Evolutionary conservation across 148 eudicot species (phyloP).

Genomic region (Fallopia convolvulus): DNA sequence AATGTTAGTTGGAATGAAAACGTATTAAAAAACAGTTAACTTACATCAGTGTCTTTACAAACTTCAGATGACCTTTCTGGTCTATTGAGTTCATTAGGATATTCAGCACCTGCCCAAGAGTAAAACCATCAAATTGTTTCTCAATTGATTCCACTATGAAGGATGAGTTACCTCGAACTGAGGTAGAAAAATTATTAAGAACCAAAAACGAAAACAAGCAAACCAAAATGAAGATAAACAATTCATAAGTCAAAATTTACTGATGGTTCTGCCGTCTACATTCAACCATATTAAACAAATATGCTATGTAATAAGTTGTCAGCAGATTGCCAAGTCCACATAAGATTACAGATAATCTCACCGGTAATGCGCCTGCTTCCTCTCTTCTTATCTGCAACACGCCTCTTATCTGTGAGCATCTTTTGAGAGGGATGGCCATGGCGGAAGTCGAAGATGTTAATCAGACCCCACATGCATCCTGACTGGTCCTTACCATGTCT

Average conservation of each 20-base stretch:
- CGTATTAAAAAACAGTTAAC: slow-evolving; percentile 5
- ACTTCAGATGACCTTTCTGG: slow-evolving; percentile 24
- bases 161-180: not conserved
- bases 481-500: slow-evolving; percentile 53
- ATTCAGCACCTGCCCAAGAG: slow-evolving; percentile 34
- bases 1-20: not conserved
- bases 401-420: slow-evolving; percentile 58
- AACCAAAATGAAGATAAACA: not conserved
- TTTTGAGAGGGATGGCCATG: slow-evolving; percentile 58
- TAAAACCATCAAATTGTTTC: not conserved
- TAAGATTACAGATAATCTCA: slow-evolving; percentile 23
- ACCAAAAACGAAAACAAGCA: not conserved
- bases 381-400: slow-evolving; percentile 42
- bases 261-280: not conserved
- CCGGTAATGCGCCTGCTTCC: slow-evolving; percentile 44
- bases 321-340: not conserved
- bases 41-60: slow-evolving; percentile 30
- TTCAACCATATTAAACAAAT: not conserved
- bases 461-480: slow-evolving; percentile 86
- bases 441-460: slow-evolving; percentile 72
- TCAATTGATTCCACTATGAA: slow-evolving; percentile 6
- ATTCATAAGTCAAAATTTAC: not conserved
- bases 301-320: not conserved
- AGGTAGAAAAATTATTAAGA: not conserved
- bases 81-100: slow-evolving; percentile 26